phyloP scores from a whole-genome alignment of 371 early-diverging fungal genomes.

The Mortierella sp. region DNA sequence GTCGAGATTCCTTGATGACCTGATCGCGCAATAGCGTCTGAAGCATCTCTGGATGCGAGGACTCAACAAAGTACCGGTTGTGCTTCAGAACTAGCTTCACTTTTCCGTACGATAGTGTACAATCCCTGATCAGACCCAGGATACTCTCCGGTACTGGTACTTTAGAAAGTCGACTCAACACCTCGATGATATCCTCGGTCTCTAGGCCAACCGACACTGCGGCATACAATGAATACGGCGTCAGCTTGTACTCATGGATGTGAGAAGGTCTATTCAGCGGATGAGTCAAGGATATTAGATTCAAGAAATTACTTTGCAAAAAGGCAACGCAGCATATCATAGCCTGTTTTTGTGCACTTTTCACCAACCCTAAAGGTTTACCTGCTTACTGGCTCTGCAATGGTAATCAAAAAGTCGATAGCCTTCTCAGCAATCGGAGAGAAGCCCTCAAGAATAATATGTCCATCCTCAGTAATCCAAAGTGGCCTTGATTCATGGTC shows the following conservation, averaged over 20 bases:
- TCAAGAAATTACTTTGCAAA: neutral
- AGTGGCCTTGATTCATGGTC: slow-evolving; percentile 92
- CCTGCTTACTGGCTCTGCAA: slow-evolving; percentile 98
- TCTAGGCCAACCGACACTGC: slow-evolving; percentile 99
- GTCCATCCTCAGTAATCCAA: slow-evolving; percentile 95
- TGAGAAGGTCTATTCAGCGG: slow-evolving; percentile 81
- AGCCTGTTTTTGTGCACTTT: too few species aligned
- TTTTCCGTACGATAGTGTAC: slow-evolving; percentile 97
- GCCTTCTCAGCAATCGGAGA: slow-evolving; percentile 96
- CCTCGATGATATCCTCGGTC: slow-evolving; percentile 95
- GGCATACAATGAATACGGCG: slow-evolving; percentile 98
- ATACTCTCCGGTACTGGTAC: slow-evolving; percentile 91
- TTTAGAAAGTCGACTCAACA: slow-evolving; percentile 93
- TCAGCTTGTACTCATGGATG: slow-evolving; percentile 99
- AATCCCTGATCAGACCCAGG: slow-evolving; percentile 87
- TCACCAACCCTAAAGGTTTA: too few species aligned
- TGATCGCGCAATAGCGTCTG: slow-evolving; percentile 88
- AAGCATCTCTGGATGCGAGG: slow-evolving; percentile 87
- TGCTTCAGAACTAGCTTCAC: slow-evolving; percentile 97
- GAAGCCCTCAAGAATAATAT: slow-evolving; percentile 97
- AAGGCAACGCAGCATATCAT: too few species aligned
- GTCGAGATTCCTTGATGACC: slow-evolving; percentile 78
- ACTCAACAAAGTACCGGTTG: slow-evolving; percentile 95
- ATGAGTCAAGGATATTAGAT: neutral
- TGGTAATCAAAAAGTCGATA: slow-evolving; percentile 98